These are phyloP conservation scores for Neurospora cerealis DNA, from an alignment of 495 filamentous ascomycete species.

Conservation along the genomic window DNA sequence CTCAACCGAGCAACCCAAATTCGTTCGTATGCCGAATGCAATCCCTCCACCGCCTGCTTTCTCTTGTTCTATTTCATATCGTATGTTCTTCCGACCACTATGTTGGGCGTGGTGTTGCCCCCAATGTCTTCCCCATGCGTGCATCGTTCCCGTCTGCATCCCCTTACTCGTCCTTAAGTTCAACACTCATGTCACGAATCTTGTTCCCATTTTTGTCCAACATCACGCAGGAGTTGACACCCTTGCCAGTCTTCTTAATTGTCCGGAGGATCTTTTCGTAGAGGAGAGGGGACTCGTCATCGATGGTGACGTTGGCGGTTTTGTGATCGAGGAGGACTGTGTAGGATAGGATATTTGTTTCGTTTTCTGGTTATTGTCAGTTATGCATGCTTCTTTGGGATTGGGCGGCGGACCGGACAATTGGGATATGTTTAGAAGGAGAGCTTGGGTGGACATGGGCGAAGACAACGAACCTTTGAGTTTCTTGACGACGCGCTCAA, in stretches of 20 bases:
- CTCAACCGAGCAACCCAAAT: background rate
- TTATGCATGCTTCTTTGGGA: background rate
- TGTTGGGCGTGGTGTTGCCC: background rate
- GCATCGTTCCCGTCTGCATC: background rate
- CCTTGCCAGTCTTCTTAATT: constrained; percentile 95
- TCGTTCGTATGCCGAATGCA: background rate
- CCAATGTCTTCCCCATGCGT: background rate
- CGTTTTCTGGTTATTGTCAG: constrained; percentile 14
- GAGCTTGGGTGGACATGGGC: background rate
- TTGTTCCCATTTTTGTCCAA: background rate
- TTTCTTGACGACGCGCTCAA: constrained; percentile 91
- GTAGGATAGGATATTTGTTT: background rate
- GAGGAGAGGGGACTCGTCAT: constrained; percentile 37
- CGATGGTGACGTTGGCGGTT: constrained; percentile 61
- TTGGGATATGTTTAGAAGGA: background rate
- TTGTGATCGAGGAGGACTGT: constrained; percentile 28
- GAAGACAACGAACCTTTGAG: constrained; percentile 58
- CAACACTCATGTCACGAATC: background rate
- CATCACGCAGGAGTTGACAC: constrained; percentile 61
- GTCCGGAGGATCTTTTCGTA: constrained; percentile 77
- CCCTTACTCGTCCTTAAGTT: background rate
- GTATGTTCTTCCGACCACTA: background rate
- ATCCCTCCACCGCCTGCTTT: background rate
- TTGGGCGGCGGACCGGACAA: background rate
- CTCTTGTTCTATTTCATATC: background rate